Base-by-base conservation (phyloP, 768 basidiomycete genomes). In the Tricholoma bakamatsutake region DNA sequence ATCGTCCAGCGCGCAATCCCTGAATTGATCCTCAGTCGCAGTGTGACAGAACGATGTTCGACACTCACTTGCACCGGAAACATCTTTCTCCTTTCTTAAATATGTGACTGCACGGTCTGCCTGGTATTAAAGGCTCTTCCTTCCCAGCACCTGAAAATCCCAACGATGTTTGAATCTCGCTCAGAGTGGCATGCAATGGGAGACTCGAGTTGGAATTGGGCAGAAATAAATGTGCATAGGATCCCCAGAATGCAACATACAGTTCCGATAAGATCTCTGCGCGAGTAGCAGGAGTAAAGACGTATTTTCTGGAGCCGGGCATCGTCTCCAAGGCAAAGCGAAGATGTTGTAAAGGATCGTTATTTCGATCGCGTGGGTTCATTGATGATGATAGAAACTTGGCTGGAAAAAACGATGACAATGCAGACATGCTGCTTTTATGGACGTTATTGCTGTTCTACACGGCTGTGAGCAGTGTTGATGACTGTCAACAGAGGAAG, bases 11-110 rank as follows among this genome's bases (percentile, higher is more conserved):
- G 90, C 87, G 70, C 95, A 98, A 62, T 97, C 94, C 67, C 96
- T 97, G 64, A 35, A 52, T 50, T 24, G 31, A 39, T 54, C 30
- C 13, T 46, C 35, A 49, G 13, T 33, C 51, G 21, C 45, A 17
- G 35, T 37, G 50, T 30, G n/a, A 59, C 17, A 45, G 50, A 21
- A 54, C n/a, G 37, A 15, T 30, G 17, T 52, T n/a, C 24, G 17
- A 10, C 28, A 76, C 91, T 75, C 65, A 93, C 93, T 91, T 91
- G 88, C 93, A 96, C 50, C 93, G 80, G 70, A 94, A 96, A 62
- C 93, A 93, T 62, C 87, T 86, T 69, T 97, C 93, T 18, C 93
- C 93, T 62, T 90, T 90, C 69, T 84, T 87, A 71, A 96, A 92
- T 40, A 94, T 89, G 65, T 89, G 82, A 2, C 85, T 88, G 65